Conservation (phyloP, 2,329 filamentous ascomycete species). For the Aspergillus fijiensis region DNA sequence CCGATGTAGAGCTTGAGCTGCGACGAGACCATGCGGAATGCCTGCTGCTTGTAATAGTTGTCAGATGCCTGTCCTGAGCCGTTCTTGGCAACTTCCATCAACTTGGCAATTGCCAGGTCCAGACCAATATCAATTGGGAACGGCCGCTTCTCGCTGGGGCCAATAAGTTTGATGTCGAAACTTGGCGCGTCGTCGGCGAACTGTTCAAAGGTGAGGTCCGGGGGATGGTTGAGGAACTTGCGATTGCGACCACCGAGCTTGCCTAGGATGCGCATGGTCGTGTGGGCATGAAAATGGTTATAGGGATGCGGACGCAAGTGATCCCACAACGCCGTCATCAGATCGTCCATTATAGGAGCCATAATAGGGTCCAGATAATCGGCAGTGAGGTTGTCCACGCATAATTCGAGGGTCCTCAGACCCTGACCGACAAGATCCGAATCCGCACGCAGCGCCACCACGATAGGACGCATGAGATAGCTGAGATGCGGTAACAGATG, state of each 20-base stretch:
- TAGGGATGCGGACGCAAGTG: conserved; percentile 92
- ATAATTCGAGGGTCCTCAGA: conserved; percentile 87
- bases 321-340: conserved; percentile 97
- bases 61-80: conserved; percentile 63
- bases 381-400: conserved; percentile 95
- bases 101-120: conserved; percentile 81
- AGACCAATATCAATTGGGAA: conserved; percentile 86
- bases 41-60: conserved; percentile 87
- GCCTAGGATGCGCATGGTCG: conserved; percentile 93
- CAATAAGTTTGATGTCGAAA: conserved; percentile 84
- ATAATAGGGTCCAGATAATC: conserved; percentile 99
- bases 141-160: conserved; percentile 81
- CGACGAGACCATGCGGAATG: conserved; percentile 80
- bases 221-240: conserved; percentile 89
- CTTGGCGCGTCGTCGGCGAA: conserved; percentile 86
- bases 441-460: conserved; percentile 89
- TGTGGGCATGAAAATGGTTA: conserved; percentile 96
- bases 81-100: conserved; percentile 74
- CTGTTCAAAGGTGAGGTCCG: conserved; percentile 76
- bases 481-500: conserved; percentile 93
- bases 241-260: conserved; percentile 94
- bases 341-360: conserved; percentile 96
- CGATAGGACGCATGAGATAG: conserved; percentile 94
- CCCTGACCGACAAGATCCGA: conserved; percentile 94
- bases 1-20: conserved; percentile 91